phyloP scores from a whole-genome alignment of 805 yeast species.

The Yarrowia sp. region DNA sequence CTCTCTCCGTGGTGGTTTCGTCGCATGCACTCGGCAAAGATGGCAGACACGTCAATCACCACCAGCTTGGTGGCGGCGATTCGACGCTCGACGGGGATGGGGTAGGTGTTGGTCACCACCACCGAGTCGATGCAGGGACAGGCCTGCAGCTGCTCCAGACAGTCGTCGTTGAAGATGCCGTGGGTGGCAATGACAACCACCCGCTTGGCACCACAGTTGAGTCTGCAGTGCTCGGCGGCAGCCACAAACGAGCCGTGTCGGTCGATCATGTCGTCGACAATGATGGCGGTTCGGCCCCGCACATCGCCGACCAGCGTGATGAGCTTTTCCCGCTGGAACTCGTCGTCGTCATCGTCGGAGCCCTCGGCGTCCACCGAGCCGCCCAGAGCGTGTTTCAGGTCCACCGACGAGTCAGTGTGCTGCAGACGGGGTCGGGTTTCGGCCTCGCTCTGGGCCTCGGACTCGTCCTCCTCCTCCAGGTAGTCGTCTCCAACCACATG shows the following conservation, averaged over 20 bases:
- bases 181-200: slow-evolving; percentile 95
- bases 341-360: slow-evolving; percentile 87
- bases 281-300: slow-evolving; percentile 86
- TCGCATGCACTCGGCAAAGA: slow-evolving; percentile 97
- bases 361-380: slow-evolving; percentile 76
- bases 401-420: slow-evolving; percentile 42
- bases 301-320: slow-evolving; percentile 98
- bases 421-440: slow-evolving; percentile 11
- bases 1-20: slow-evolving; percentile 99
- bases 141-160: slow-evolving; percentile 77
- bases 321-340: slow-evolving; percentile 80
- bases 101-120: slow-evolving; percentile 96
- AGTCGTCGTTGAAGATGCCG: slow-evolving; percentile 88
- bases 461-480: slow-evolving; percentile 50
- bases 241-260: slow-evolving; percentile 93
- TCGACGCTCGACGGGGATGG: slow-evolving; percentile 70
- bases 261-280: slow-evolving; percentile 96
- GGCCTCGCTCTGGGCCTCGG: slow-evolving; percentile 43
- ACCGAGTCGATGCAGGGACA: slow-evolving; percentile 87
- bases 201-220: slow-evolving; percentile 93
- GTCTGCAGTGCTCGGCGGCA: slow-evolving; percentile 96
- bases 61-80: slow-evolving; percentile 71
- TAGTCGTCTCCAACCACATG: slow-evolving; percentile 93
- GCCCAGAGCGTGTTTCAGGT: slow-evolving; percentile 66
- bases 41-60: slow-evolving; percentile 91